These are phyloP conservation scores for Chrysanthemum seticuspe DNA, from an alignment of 129 eudicot genomes.

Conservation along the genomic window DNA sequence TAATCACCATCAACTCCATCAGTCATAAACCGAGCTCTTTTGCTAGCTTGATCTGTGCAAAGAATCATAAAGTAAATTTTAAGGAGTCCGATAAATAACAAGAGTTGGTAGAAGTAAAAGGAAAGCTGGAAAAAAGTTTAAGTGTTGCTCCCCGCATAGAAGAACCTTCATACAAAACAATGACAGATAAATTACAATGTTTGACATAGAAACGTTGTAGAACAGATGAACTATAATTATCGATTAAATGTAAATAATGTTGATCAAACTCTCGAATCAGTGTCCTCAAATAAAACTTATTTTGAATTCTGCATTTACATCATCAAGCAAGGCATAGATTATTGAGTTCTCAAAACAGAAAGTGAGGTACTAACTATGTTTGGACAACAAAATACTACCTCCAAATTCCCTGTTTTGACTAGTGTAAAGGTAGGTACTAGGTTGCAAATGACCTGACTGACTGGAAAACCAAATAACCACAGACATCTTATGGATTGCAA, in stretches of 20 bases:
- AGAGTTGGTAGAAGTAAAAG: neutral
- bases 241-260: neutral
- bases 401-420: too few species aligned
- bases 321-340: too few species aligned
- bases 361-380: too few species aligned
- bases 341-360: too few species aligned
- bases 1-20: slow-evolving; percentile 60
- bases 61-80: slow-evolving; percentile 3
- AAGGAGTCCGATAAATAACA: neutral
- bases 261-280: neutral
- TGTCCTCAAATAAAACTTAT: neutral
- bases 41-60: slow-evolving; percentile 51
- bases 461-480: neutral
- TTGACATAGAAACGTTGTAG: neutral
- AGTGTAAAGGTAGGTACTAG: too few species aligned
- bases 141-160: too few species aligned
- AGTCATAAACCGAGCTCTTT: slow-evolving; percentile 47
- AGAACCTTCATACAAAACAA: too few species aligned
- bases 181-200: too few species aligned
- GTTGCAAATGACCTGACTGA: too few species aligned
- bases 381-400: too few species aligned
- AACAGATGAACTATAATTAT: neutral
- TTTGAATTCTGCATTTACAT: neutral
- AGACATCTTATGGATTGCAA: neutral
- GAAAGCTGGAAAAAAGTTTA: too few species aligned